These are phyloP conservation scores for Microsporum ferrugineum DNA, from an alignment of 2,329 filamentous ascomycete species.

Conservation along the genomic window DNA sequence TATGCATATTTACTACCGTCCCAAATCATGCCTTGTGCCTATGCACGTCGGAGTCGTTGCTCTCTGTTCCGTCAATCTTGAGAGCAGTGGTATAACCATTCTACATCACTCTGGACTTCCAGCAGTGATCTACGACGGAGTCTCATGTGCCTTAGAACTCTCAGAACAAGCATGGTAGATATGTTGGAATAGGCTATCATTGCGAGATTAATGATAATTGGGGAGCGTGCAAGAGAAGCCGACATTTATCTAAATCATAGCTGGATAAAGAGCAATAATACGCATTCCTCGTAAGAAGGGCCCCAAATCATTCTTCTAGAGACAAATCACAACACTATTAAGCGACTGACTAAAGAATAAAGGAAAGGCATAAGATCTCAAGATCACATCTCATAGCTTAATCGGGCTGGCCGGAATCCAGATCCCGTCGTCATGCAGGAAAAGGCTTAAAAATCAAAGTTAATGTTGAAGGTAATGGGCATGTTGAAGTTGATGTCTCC, in stretches of 20 bases:
- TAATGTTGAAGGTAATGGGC: conserved; percentile 13
- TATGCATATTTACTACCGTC: too few relatives aligned
- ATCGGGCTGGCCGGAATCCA: neutral
- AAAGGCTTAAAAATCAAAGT: neutral
- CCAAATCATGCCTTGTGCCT: too few relatives aligned
- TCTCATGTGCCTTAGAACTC: too few relatives aligned
- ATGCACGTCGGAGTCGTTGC: too few relatives aligned
- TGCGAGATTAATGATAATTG: neutral
- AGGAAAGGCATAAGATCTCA: neutral
- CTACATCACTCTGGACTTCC: too few relatives aligned
- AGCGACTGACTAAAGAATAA: neutral
- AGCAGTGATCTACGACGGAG: too few relatives aligned
- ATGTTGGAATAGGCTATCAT: too few relatives aligned
- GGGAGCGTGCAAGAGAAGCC: neutral
- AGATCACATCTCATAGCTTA: neutral
- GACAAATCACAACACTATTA: neutral
- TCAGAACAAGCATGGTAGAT: too few relatives aligned
- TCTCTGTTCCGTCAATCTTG: too few relatives aligned
- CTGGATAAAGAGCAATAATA: neutral
- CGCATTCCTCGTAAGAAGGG: neutral
- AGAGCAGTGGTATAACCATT: too few relatives aligned
- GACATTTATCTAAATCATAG: neutral
- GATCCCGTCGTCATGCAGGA: neutral
- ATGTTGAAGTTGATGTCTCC: conserved; percentile 15
- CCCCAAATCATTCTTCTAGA: neutral